phyloP scores from a whole-genome alignment of 192 early-diverging fungal species.

The Podila horticola region DNA sequence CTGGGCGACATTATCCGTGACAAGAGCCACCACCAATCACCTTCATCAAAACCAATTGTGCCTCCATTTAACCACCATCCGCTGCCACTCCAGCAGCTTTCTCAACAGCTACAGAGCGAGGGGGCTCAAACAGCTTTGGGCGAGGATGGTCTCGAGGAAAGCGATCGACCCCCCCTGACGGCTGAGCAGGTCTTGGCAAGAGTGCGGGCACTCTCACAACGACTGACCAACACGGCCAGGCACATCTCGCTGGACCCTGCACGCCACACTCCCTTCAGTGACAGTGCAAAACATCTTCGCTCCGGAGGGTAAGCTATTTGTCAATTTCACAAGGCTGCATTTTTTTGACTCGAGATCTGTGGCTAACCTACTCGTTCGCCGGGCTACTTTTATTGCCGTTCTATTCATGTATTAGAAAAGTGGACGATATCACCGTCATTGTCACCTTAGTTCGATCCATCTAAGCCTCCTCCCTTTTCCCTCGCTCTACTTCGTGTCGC shows the following conservation, averaged over 20 bases:
- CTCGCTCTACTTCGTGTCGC: not conserved
- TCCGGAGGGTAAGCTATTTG: slow-evolving; percentile 50
- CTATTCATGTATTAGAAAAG: slow-evolving; percentile 47
- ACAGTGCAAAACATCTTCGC: slow-evolving; percentile 52
- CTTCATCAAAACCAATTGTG: not conserved
- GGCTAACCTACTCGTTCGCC: too few species aligned
- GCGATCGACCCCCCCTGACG: not conserved
- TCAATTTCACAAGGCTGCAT: not conserved
- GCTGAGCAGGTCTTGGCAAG: slow-evolving; percentile 51
- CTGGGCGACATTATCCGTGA: slow-evolving; percentile 49
- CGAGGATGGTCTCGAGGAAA: not conserved
- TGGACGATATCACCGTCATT: slow-evolving; percentile 69
- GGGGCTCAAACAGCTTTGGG: not conserved
- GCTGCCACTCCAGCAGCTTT: not conserved
- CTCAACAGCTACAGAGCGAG: not conserved
- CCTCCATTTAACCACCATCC: not conserved
- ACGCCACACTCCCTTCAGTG: slow-evolving; percentile 61
- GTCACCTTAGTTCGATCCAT: slow-evolving; percentile 59
- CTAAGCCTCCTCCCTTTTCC: not conserved
- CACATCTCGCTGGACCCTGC: slow-evolving; percentile 56
- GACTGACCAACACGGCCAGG: slow-evolving; percentile 62
- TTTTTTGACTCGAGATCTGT: too few species aligned
- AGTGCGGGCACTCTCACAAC: slow-evolving; percentile 58
- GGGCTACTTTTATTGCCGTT: too few species aligned
- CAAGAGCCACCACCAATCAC: not conserved